Evolutionary conservation across 257 asterid genomes (phyloP), one percentile per base, ranked within the genome.

Genomic region (Salvia splendens): DNA sequence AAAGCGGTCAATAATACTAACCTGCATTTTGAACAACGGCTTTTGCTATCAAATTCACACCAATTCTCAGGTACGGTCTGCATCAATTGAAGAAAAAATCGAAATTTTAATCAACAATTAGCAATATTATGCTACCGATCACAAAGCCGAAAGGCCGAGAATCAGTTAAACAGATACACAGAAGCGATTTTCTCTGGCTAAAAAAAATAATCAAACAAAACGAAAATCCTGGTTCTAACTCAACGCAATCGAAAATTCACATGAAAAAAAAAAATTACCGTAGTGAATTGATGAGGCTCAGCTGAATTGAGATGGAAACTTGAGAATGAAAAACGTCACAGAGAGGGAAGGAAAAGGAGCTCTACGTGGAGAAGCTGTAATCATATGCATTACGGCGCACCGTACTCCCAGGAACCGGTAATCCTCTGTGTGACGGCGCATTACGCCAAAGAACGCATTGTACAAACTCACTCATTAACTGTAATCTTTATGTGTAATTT

Each of bases 11-110:
- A 61, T 40, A 42, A 47, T 8, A 68, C 79, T 48, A 45, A 80
- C 84, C 81, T 72, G 81, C 84, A 80, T 80, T 61, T 54, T 59
- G 55, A 46, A 45, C 70, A 12, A 28, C 15, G 30, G 41, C 8
- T 46, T 28, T 43, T 14, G 75, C 59, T 67, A 65, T 46, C 32
- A 12, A 42, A 73, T 48, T 73, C 47, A 24, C 69, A 16, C 61
- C 61, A 28, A 48, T 11, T 46, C 64, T 45, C 72, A 14, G 12
- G 9, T 12, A 42, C 36, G 20, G 64, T 28, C 81, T 79, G 81
- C 76, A 54, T 60, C 79, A 69, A 60, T 52, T 33, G 4, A 46
- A 61, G 41, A 16, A 63, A 12, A 49, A 24, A 7, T 8, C 32
- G 16, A 50, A 4, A 30, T 38, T 55, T 5, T 0, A 41, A 63